Percentiles rank a stretch among this genome's conserved stretches.
Evolutionary conservation across 1,139 yeast species (phyloP).

Genomic region (Tardiomyces digboiensis): DNA sequence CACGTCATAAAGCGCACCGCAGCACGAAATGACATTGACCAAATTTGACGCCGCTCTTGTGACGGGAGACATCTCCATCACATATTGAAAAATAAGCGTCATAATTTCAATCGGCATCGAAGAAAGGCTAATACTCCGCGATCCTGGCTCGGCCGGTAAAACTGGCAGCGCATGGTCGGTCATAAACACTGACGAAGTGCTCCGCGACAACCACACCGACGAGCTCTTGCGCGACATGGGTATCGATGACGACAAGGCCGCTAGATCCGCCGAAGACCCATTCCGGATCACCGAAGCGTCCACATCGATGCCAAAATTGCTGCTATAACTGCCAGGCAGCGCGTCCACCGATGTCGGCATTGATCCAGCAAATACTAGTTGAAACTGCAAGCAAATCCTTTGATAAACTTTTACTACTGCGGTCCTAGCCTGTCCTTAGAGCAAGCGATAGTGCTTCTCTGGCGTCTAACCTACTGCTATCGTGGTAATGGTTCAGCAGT

Average conservation of each 20-base stretch:
- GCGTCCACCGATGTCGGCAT: neutral
- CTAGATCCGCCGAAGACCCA: neutral
- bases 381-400: no score
- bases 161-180: neutral
- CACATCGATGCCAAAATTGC: neutral
- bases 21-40: slow-evolving; percentile 18
- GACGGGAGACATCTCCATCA: slow-evolving; percentile 14
- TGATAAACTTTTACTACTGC: no score
- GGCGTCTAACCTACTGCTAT: no score
- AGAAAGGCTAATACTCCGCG: slow-evolving; percentile 7
- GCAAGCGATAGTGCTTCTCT: no score
- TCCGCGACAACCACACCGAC: neutral
- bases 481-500: no score
- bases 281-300: neutral
- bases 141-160: neutral
- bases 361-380: no score
- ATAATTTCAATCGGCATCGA: slow-evolving; percentile 25
- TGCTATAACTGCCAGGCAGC: neutral
- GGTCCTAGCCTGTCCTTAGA: no score
- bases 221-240: neutral
- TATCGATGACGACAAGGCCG: neutral
- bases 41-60: slow-evolving; percentile 4
- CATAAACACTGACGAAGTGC: neutral
- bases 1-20: slow-evolving; percentile 25
- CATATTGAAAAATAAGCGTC: slow-evolving; percentile 21